phyloP scores from a whole-genome alignment of 2,329 filamentous ascomycete species.

The Cercospora zeina region DNA sequence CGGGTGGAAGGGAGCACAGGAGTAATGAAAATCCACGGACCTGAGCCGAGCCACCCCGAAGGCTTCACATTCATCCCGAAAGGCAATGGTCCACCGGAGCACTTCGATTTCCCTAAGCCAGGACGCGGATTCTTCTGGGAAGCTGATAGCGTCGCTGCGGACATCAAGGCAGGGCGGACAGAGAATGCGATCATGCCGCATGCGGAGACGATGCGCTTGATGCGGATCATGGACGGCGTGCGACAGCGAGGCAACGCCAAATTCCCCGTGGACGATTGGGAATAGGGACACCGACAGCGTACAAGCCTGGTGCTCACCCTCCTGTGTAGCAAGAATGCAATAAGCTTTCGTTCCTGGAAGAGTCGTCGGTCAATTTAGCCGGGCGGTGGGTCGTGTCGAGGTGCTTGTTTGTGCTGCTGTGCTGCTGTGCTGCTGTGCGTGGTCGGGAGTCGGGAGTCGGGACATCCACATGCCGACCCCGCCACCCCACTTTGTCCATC shows the following conservation, averaged over 20 bases:
- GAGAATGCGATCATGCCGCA: constrained; percentile 50
- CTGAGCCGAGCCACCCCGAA: constrained; percentile 36
- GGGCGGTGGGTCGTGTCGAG: not conserved
- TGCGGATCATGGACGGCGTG: constrained; percentile 53
- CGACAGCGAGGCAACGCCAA: constrained; percentile 41
- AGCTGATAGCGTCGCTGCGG: constrained; percentile 48
- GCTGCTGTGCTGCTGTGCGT: too few species aligned
- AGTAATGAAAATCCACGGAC: constrained; percentile 43
- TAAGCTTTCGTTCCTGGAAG: constrained; percentile 10
- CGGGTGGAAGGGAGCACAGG: constrained; percentile 48
- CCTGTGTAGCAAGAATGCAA: not conserved
- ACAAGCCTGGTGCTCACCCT: not conserved
- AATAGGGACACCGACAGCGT: not conserved
- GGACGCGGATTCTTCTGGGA: constrained; percentile 50
- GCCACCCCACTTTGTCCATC: not conserved
- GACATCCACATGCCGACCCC: constrained; percentile 15
- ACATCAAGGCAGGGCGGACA: constrained; percentile 43
- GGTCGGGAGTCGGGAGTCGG: too few species aligned
- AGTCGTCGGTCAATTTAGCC: constrained; percentile 4
- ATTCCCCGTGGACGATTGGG: constrained; percentile 30
- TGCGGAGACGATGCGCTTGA: constrained; percentile 49
- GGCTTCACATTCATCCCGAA: constrained; percentile 43
- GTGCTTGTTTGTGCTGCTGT: too few species aligned
- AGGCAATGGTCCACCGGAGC: constrained; percentile 36
- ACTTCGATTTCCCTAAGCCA: constrained; percentile 43